A percentile compares a stretch with the other conserved stretches of the same genome.
Conservation (phyloP, 2,329 filamentous ascomycete species). For the Pseudocercospora musae region DNA sequence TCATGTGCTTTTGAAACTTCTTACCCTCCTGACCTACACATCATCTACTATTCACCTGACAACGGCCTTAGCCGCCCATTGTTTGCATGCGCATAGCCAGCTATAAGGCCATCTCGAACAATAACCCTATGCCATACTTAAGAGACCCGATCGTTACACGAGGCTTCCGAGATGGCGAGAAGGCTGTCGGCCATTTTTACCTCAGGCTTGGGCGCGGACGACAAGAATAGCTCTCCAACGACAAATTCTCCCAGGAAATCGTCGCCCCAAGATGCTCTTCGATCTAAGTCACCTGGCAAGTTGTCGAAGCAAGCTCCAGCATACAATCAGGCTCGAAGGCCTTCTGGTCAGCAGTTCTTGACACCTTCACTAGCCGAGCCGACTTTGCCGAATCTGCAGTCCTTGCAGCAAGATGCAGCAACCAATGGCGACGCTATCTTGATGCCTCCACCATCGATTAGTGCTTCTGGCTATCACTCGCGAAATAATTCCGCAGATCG, state of each 20-base stretch:
- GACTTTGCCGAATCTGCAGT: slow-evolving; percentile 24
- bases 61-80: not conserved
- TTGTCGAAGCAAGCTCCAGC: slow-evolving; percentile 24
- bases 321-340: slow-evolving; percentile 16
- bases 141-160: not conserved
- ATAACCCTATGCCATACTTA: not conserved
- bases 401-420: slow-evolving; percentile 20
- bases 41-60: not conserved
- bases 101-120: not conserved
- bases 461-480: slow-evolving; percentile 16
- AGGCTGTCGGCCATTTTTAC: slow-evolving; percentile 26
- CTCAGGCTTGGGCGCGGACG: slow-evolving; percentile 15
- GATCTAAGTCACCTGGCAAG: slow-evolving; percentile 22
- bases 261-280: slow-evolving; percentile 16
- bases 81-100: not conserved
- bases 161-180: slow-evolving; percentile 17
- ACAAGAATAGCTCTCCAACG: slow-evolving; percentile 14
- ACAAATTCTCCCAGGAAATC: slow-evolving; percentile 15
- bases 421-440: slow-evolving; percentile 5
- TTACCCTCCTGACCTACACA: not conserved
- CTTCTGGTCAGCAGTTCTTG: slow-evolving; percentile 19
- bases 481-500: slow-evolving; percentile 21
- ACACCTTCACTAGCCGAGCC: slow-evolving; percentile 10
- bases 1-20: not conserved
- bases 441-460: slow-evolving; percentile 21